Conservation (phyloP, 2,329 filamentous ascomycete species). For the Diplodia mutila region DNA sequence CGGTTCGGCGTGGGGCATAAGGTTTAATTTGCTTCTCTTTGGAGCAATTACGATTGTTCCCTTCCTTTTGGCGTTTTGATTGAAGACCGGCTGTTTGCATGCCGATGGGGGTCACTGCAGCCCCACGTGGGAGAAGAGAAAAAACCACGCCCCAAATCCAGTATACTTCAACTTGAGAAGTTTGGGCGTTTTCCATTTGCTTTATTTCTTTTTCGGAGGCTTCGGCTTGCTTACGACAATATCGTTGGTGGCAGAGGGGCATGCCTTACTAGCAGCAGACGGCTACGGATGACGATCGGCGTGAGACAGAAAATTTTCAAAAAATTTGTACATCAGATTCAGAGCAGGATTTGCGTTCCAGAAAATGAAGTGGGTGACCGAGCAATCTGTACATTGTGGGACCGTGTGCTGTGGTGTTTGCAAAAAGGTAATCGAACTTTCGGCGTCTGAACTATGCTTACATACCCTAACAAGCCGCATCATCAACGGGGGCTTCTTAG, state of each 20-base stretch:
- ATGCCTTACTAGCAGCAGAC: not conserved
- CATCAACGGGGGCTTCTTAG: no score
- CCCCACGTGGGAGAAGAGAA: not conserved
- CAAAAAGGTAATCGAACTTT: not conserved
- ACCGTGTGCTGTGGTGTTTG: not conserved
- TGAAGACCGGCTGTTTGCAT: slow-evolving; percentile 1
- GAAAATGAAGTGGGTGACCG: slow-evolving; percentile 15
- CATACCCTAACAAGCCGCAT: no score
- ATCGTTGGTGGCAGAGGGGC: not conserved
- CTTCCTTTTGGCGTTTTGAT: slow-evolving; percentile 13
- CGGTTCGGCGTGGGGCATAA: not conserved
- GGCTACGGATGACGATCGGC: not conserved
- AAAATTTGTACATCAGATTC: slow-evolving; percentile 13
- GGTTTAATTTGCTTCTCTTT: not conserved
- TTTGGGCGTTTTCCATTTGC: not conserved
- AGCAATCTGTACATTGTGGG: not conserved
- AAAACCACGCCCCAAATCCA: not conserved
- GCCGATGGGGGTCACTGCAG: not conserved
- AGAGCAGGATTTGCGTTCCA: not conserved
- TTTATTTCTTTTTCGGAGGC: not conserved
- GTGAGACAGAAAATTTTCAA: not conserved
- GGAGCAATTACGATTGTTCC: not conserved
- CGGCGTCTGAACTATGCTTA: not conserved
- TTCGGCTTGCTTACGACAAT: not conserved
- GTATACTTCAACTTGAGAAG: not conserved